A percentile compares a stretch with the other conserved stretches of the same genome.
phyloP scores from a whole-genome alignment of 352 stramenopile genomes.

The Plasmopara viticola region DNA sequence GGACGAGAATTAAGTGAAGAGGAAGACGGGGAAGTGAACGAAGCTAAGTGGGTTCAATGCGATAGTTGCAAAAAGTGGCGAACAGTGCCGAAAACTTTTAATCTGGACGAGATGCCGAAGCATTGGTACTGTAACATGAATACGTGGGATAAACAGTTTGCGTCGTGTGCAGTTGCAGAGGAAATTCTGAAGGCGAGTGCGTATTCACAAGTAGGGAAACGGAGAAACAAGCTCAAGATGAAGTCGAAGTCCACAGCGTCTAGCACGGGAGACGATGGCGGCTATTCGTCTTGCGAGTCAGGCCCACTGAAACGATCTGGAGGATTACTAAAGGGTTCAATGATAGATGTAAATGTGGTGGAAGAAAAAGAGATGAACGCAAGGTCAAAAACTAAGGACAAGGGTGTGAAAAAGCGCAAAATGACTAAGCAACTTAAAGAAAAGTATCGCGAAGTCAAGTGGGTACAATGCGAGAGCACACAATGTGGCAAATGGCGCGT shows the following conservation, averaged over 20 bases:
- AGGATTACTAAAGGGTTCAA: slow-evolving; percentile 16
- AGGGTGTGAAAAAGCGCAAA: slow-evolving; percentile 69
- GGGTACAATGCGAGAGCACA: slow-evolving; percentile 94
- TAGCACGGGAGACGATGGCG: slow-evolving; percentile 22
- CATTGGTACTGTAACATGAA: slow-evolving; percentile 97
- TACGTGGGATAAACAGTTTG: slow-evolving; percentile 82
- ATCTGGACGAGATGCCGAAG: slow-evolving; percentile 88
- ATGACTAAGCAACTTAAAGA: slow-evolving; percentile 74
- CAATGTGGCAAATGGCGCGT: slow-evolving; percentile 94
- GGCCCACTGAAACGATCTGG: slow-evolving; percentile 18
- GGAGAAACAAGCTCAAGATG: slow-evolving; percentile 26
- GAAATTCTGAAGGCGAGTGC: slow-evolving; percentile 58
- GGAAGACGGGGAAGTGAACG: slow-evolving; percentile 33
- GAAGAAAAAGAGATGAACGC: slow-evolving; percentile 27
- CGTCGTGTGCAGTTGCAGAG: slow-evolving; percentile 85
- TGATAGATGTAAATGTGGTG: slow-evolving; percentile 12
- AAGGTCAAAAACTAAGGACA: slow-evolving; percentile 47
- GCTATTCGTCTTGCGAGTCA: slow-evolving; percentile 36
- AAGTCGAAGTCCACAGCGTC: slow-evolving; percentile 23
- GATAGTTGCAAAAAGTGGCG: slow-evolving; percentile 95
- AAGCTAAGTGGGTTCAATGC: slow-evolving; percentile 94
- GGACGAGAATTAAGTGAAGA: slow-evolving; percentile 21
- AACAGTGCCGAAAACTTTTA: slow-evolving; percentile 84
- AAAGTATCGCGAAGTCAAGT: slow-evolving; percentile 83
- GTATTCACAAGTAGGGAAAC: slow-evolving; percentile 24